Percentiles rank a stretch among this genome's conserved stretches.
Evolutionary conservation across 768 basidiomycete species (phyloP).

Genomic region (Tulasnella sp.): DNA sequence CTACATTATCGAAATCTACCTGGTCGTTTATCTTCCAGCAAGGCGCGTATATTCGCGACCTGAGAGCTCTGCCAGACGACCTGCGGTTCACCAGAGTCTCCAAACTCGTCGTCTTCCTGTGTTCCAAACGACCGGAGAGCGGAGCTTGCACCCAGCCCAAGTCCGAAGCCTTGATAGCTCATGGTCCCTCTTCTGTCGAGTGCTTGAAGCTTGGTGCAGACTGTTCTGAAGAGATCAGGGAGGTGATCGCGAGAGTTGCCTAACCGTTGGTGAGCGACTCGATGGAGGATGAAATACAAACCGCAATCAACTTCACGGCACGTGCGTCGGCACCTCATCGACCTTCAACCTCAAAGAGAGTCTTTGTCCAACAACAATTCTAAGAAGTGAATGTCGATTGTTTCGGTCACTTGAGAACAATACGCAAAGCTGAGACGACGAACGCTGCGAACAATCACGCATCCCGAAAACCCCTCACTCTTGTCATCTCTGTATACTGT

Average conservation of each 20-base stretch:
- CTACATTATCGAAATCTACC: neutral
- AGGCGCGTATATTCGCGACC: neutral
- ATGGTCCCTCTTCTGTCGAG: neutral
- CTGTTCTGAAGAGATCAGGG: too few relatives aligned
- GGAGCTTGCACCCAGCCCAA: neutral
- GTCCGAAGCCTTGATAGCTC: neutral
- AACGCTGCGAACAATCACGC: neutral
- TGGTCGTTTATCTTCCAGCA: neutral
- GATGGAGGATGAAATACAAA: neutral
- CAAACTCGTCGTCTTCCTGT: neutral
- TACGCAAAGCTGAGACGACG: too few relatives aligned
- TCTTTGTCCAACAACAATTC: neutral
- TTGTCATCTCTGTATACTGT: neutral
- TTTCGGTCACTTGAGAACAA: neutral
- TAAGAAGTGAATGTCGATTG: neutral
- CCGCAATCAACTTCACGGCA: neutral
- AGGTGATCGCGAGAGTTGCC: neutral
- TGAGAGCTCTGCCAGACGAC: slow-evolving; percentile 9
- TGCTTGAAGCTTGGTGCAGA: neutral
- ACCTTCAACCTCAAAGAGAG: neutral
- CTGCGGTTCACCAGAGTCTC: neutral
- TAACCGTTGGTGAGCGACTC: neutral
- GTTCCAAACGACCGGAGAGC: neutral
- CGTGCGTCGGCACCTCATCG: neutral
- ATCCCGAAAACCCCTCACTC: neutral